Percentiles rank a stretch among this genome's conserved stretches.
Conservation (phyloP, 2,329 filamentous ascomycete species). For the Emmonsiellopsis sp. region DNA sequence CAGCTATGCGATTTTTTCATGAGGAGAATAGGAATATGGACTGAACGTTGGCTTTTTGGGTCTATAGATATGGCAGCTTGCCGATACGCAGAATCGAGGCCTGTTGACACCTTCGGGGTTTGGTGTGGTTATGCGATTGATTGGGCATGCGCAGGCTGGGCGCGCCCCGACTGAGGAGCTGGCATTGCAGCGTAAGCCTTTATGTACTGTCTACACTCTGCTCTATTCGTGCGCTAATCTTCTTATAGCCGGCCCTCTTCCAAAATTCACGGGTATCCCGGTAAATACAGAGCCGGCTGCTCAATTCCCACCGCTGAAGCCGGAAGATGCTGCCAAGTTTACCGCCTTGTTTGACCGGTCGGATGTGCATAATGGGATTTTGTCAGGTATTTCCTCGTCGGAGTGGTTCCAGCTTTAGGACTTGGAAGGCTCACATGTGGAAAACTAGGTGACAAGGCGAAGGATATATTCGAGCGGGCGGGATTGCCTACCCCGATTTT, state of each 20-base stretch:
- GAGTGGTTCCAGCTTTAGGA: too few relatives aligned
- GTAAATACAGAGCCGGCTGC: conserved; percentile 38
- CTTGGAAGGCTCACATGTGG: neutral
- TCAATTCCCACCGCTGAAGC: conserved; percentile 69
- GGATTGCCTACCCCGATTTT: conserved; percentile 81
- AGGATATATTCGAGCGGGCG: conserved; percentile 90
- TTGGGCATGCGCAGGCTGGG: conserved; percentile 88
- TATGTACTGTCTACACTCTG: conserved; percentile 7
- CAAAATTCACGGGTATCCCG: conserved; percentile 76
- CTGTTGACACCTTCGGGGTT: conserved; percentile 90
- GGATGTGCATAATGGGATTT: conserved; percentile 62
- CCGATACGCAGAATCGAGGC: conserved; percentile 91
- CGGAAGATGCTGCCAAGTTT: conserved; percentile 87
- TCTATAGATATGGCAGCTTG: conserved; percentile 92
- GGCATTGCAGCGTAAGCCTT: conserved; percentile 60
- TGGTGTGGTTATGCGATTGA: conserved; percentile 83
- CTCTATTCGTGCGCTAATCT: too few relatives aligned
- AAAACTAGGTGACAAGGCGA: conserved; percentile 65
- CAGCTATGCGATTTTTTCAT: neutral
- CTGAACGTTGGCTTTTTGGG: neutral
- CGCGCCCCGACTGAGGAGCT: conserved; percentile 72
- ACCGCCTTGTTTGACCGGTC: conserved; percentile 85
- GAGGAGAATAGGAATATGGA: neutral
- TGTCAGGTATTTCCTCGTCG: conserved; percentile 48
- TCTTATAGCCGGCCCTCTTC: conserved; percentile 61